Base-by-base conservation (phyloP, 768 basidiomycete genomes). In the Tulasnella sp. region DNA sequence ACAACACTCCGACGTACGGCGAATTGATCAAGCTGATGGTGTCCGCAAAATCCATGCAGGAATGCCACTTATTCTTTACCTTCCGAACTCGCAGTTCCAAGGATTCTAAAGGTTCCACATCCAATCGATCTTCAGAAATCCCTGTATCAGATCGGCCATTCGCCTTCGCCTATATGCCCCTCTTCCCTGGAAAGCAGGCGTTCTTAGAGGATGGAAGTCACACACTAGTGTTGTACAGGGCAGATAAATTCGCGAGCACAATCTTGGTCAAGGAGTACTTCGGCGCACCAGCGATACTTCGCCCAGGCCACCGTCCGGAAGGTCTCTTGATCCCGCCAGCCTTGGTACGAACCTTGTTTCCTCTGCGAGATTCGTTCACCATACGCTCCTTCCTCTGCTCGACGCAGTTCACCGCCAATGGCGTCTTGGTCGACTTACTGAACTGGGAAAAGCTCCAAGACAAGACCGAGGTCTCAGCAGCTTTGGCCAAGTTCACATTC, bases 1-100 rank as follows among this genome's bases (percentile, higher is more conserved):
- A 86, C 67, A 86, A 82, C 62, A 82, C 85, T 64, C 94, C 94
- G 1, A 94, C 90, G 1, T 98, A 84, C 68, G 89, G 90, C 34
- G 94, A 98, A 70, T 79, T 97, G 49, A 78, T 97, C 71, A 98
- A 98, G 70, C 73, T 98, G 15, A 78, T 81, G 62, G 70, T 98
- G 8, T 85, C 89, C 21, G 71, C 75, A 11, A 75, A 82, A 8
- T 78, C 80, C 7, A 76, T 84, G 41, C 82, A 83, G 1, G 77
- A 81, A 43, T 92, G 88, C 81, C 94, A 97, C 68, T 72, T 98
- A 12, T 97, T 94, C 77, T 88, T 98, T 73, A 90, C 90, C 0
- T 93, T 97, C 72, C 81, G 88, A 42, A 84, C 90, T 67, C 84
- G 73, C 21, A 65, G 52, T 12, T 58, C 56, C 34, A 65, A 54